These are phyloP conservation scores for Oryza punctata DNA, from an alignment of 176 grass and related monocot genomes.

Conservation along the genomic window DNA sequence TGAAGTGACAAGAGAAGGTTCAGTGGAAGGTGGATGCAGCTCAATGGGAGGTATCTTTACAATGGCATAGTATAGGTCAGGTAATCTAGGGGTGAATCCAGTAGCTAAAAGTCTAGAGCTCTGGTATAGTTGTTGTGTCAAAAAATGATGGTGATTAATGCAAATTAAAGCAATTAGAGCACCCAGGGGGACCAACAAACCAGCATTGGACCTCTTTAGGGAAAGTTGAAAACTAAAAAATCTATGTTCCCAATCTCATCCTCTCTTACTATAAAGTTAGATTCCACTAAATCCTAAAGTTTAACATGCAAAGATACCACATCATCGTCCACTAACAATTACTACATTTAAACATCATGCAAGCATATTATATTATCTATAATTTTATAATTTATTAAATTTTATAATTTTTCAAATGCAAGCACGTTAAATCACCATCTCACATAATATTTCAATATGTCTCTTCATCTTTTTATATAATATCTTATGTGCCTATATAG, in stretches of 20 bases:
- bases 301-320: too few species aligned
- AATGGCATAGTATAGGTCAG: neutral
- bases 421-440: too few species aligned
- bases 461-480: too few species aligned
- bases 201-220: neutral
- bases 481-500: too few species aligned
- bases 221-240: neutral
- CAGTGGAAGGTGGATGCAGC: slow-evolving; percentile 2
- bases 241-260: neutral
- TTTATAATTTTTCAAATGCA: too few species aligned
- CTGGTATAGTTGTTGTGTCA: neutral
- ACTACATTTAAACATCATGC: too few species aligned
- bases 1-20: slow-evolving; percentile 13
- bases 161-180: neutral
- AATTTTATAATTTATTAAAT: too few species aligned
- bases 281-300: too few species aligned
- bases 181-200: neutral
- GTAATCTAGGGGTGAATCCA: slow-evolving; percentile 21
- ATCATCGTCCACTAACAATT: too few species aligned
- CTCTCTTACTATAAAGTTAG: too few species aligned
- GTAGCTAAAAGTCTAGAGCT: slow-evolving; percentile 15
- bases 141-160: neutral
- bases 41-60: neutral
- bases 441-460: too few species aligned
- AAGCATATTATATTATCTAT: too few species aligned